These are phyloP conservation scores for Fusarium drepaniforme DNA, from an alignment of 2,329 filamentous ascomycete genomes.

Conservation along the genomic window DNA sequence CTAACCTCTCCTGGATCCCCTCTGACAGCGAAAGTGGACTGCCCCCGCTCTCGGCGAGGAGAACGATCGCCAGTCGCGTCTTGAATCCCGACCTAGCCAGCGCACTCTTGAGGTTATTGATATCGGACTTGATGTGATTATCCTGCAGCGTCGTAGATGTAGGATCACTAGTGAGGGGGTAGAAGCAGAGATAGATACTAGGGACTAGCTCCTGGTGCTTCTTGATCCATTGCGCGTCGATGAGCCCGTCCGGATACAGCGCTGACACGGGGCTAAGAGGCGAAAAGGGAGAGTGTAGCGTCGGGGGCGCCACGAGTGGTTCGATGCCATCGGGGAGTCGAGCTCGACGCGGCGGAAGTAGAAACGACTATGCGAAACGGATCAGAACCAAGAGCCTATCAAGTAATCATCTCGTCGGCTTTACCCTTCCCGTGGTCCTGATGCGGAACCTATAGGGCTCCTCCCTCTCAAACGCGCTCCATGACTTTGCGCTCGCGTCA, in stretches of 20 bases:
- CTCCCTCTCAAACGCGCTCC: constrained; percentile 70
- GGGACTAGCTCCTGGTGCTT: constrained; percentile 92
- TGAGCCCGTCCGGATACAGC: constrained; percentile 90
- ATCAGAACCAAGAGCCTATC: constrained; percentile 43
- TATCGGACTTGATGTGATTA: constrained; percentile 88
- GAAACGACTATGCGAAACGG: constrained; percentile 58
- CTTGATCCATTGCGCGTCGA: constrained; percentile 84
- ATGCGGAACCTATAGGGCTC: constrained; percentile 74
- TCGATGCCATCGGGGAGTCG: constrained; percentile 65
- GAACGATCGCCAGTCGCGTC: constrained; percentile 79
- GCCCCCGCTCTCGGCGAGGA: constrained; percentile 48
- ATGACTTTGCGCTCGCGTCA: constrained; percentile 74
- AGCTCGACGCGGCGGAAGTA: constrained; percentile 69
- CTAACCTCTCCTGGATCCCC: constrained; percentile 75
- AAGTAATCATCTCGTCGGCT: constrained; percentile 20
- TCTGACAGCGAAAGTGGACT: constrained; percentile 67
- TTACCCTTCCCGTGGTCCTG: constrained; percentile 83
- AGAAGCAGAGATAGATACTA: constrained; percentile 84
- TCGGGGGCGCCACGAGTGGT: constrained; percentile 58
- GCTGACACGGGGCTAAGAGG: constrained; percentile 86
- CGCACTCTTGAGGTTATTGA: constrained; percentile 79
- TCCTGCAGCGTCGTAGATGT: constrained; percentile 84
- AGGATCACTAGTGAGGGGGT: constrained; percentile 78
- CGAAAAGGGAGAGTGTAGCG: constrained; percentile 92
- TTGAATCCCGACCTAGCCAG: constrained; percentile 80